Base-by-base conservation (phyloP, 208 protist species). In the Acanthamoeba lenticulata region DNA sequence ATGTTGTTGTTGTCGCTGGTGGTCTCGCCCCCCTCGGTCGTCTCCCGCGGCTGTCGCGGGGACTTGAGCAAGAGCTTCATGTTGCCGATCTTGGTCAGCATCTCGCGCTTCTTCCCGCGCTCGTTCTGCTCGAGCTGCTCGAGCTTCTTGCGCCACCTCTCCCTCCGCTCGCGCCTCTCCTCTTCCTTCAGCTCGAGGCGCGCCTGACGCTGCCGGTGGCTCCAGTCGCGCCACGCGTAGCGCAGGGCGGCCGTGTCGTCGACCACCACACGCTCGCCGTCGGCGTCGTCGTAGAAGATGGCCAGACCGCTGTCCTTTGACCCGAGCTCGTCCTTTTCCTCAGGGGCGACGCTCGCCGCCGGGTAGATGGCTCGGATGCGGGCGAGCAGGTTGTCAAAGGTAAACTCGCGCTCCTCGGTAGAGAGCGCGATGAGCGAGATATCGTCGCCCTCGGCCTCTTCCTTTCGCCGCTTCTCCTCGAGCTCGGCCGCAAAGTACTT, bases 51-150 rank as follows among this genome's bases (percentile, higher is more conserved):
- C 52, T 21, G 52, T 60, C 21, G 11, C 15, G 15, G 11, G 21
- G 67, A 77, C 67, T 77, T 36, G 36, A 77, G 67, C 67, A 77
- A 40, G 67, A 77, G 29, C 32, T 77, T 77, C 67, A 77, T 77
- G 67, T 77, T 42, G n/a, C 67, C 67, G 6, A 77, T 42, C 67
- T 77, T 36, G 36, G 36, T 36, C 7, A 77, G 67, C 67, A 77
- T 77, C 67, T 36, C 67, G 17, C 29, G 19, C 67, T 77, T 77
- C 32, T 32, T 36, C 1, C 36, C 67, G 34, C 67, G 67, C 36
- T 77, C 67, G 7, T 77, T 5, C 67, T 24, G 7, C 27, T 77
- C 67, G 34, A 77, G 32, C 67, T 77, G 67, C 6, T 36, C 67
- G 13, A 77, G 7, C 67, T 77, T 77, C 15, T 0, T 24, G 1